phyloP scores from a whole-genome alignment of 75 land plant species.

The Pinus albicaulis region DNA sequence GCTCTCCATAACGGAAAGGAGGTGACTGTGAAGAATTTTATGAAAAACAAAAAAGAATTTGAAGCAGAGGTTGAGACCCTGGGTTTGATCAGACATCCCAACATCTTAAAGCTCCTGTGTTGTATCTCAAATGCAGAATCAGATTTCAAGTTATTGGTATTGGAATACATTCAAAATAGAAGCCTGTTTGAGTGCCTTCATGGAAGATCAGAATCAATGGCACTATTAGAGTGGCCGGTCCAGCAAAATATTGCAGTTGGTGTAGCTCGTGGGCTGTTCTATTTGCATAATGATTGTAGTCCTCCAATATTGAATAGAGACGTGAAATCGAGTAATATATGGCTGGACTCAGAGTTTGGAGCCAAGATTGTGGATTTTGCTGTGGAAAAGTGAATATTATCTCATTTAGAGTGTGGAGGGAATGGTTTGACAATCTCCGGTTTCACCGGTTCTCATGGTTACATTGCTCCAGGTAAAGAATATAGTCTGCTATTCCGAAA shows the following conservation, averaged over 20 bases:
- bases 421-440: too few species aligned
- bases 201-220: conserved; percentile 18
- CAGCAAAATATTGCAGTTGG: conserved; percentile 51
- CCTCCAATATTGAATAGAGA: conserved; percentile 68
- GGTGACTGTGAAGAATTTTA: conserved; percentile 54
- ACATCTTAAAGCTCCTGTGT: conserved; percentile 76
- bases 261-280: conserved; percentile 57
- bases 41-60: conserved; percentile 37
- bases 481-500: too few species aligned
- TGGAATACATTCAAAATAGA: conserved; percentile 25
- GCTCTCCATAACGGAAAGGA: not conserved
- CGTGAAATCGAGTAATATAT: conserved; percentile 70
- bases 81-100: conserved; percentile 57
- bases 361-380: conserved; percentile 71
- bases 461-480: conserved; percentile 3
- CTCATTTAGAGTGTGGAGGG: too few species aligned
- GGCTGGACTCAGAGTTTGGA: conserved; percentile 42
- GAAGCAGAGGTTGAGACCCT: conserved; percentile 54
- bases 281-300: conserved; percentile 66
- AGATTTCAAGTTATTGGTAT: conserved; percentile 54
- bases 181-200: conserved; percentile 68
- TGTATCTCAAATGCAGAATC: conserved; percentile 44
- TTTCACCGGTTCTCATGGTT: too few species aligned
- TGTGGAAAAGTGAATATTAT: conserved; percentile 26
- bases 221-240: conserved; percentile 45